phyloP scores from a whole-genome alignment of 345 rosid species.

The Eucalyptus tenuipes region DNA sequence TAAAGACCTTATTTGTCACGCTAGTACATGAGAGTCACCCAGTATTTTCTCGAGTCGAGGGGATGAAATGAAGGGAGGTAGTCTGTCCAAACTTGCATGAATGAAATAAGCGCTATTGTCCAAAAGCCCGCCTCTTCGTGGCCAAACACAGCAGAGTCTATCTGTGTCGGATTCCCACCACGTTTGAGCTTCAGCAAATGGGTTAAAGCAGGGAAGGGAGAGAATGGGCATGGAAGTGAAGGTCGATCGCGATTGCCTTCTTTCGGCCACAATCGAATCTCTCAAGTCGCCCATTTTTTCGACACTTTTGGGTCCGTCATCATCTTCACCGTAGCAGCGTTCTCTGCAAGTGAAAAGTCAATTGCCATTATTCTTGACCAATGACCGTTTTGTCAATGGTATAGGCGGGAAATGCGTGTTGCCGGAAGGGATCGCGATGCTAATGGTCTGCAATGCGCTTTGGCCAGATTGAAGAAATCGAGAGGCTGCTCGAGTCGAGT shows the following conservation, averaged over 20 bases:
- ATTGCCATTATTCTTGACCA: background rate
- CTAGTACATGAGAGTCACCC: too few relatives aligned
- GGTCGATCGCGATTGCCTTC: background rate
- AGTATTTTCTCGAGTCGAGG: too few relatives aligned
- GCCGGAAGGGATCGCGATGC: background rate
- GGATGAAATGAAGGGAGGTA: too few relatives aligned
- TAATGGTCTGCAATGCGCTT: background rate
- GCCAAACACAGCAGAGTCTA: background rate
- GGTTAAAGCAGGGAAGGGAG: too few relatives aligned
- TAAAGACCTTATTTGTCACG: too few relatives aligned
- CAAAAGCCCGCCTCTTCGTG: too few relatives aligned
- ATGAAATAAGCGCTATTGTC: too few relatives aligned
- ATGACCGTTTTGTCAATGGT: background rate
- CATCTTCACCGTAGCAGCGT: background rate
- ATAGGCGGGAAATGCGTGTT: slow-evolving; percentile 19
- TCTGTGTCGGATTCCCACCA: too few relatives aligned
- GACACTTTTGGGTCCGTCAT: too few relatives aligned
- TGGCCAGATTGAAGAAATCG: background rate
- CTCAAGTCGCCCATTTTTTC: too few relatives aligned
- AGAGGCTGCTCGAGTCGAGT: background rate
- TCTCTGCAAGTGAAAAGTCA: background rate
- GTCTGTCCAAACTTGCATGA: too few relatives aligned
- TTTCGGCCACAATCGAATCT: background rate
- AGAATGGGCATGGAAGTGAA: background rate
- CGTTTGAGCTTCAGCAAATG: too few relatives aligned